Conservation (phyloP, 208 protist species). For the Leishmania guyanensis region DNA sequence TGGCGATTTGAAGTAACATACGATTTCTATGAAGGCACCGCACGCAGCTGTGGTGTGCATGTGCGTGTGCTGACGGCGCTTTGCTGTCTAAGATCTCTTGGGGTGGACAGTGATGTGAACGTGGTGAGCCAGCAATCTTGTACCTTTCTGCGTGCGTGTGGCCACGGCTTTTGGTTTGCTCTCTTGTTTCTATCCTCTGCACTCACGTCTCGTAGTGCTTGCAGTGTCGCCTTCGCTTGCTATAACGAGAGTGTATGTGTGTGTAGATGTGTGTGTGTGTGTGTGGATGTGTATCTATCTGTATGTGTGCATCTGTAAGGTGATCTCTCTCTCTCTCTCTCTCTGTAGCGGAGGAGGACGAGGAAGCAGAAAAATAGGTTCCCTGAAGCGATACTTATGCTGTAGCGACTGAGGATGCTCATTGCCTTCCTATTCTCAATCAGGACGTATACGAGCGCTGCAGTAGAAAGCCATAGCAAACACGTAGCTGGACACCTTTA, state of each 20-base stretch:
- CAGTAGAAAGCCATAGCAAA: background rate
- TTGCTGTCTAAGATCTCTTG: background rate
- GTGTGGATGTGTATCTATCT: background rate
- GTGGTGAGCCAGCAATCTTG: background rate
- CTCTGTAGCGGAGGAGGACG: background rate
- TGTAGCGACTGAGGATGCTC: background rate
- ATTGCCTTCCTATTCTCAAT: background rate
- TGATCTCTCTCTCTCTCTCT: no score
- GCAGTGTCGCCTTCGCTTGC: background rate
- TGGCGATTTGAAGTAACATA: background rate
- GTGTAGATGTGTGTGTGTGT: background rate
- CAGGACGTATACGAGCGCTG: no score
- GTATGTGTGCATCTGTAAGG: background rate
- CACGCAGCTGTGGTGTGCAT: background rate
- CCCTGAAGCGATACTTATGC: background rate
- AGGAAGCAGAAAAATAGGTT: background rate
- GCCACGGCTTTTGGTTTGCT: background rate
- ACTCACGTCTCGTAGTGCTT: background rate
- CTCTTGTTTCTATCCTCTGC: background rate
- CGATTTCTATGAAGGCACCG: no score
- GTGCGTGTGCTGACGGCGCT: background rate
- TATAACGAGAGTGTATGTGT: background rate
- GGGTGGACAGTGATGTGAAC: background rate
- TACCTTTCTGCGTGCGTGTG: background rate
- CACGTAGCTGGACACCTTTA: background rate